Conservation (phyloP, 192 early-diverging fungal species). For the Piromyces sp. region DNA sequence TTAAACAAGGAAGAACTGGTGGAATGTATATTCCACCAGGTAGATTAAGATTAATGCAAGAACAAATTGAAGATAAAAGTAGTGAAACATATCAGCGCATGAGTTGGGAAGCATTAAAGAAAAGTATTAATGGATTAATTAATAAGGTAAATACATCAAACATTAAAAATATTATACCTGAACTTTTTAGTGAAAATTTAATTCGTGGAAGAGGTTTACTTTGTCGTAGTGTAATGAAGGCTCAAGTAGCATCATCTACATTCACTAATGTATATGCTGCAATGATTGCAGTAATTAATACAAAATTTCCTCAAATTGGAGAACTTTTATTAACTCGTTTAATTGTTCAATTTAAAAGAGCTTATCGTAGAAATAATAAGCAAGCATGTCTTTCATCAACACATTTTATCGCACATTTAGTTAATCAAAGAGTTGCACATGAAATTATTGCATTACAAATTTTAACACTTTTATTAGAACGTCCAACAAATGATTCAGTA, state of each 20-base stretch:
- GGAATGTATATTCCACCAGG: constrained; percentile 77
- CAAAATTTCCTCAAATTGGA: constrained; percentile 79
- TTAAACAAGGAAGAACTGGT: constrained; percentile 24
- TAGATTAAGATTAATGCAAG: constrained; percentile 50
- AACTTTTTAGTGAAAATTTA: constrained; percentile 78
- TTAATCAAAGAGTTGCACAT: constrained; percentile 74
- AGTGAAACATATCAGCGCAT: constrained; percentile 65
- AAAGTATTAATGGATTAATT: constrained; percentile 82
- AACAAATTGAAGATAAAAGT: constrained; percentile 46
- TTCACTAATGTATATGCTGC: constrained; percentile 87
- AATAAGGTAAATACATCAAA: constrained; percentile 88
- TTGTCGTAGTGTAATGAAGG: constrained; percentile 72
- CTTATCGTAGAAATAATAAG: constrained; percentile 87
- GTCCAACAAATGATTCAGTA: constrained; percentile 85
- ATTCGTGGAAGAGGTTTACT: constrained; percentile 79
- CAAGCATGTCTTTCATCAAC: constrained; percentile 60
- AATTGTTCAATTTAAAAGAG: constrained; percentile 72
- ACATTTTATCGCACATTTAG: constrained; percentile 80
- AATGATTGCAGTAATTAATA: constrained; percentile 74
- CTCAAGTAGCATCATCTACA: constrained; percentile 66
- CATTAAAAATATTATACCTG: constrained; percentile 74
- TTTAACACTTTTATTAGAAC: constrained; percentile 59
- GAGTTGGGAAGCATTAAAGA: constrained; percentile 86
- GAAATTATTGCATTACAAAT: constrained; percentile 81
- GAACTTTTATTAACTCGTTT: constrained; percentile 70